Percentiles rank a stretch among this genome's conserved stretches.
These are phyloP conservation scores for Pelargonium nanum DNA, from an alignment of 345 rosid species.

Conservation along the genomic window DNA sequence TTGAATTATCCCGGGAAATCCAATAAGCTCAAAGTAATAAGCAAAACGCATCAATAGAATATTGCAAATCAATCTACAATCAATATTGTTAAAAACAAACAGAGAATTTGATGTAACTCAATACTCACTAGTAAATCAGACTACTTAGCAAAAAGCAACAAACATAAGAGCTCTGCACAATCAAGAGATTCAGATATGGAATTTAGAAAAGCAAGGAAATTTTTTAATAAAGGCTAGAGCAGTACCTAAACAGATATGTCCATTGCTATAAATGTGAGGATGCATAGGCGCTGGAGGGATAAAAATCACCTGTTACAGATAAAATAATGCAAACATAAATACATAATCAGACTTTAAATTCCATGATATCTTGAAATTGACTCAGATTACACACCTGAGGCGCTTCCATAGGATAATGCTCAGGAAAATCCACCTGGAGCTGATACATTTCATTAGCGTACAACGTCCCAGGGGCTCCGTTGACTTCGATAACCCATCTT, in stretches of 20 bases:
- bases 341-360: too few relatives aligned
- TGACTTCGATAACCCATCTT: slow-evolving; percentile 89
- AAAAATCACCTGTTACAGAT: slow-evolving; percentile 56
- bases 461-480: slow-evolving; percentile 81
- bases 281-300: slow-evolving; percentile 83
- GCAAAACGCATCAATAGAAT: background rate
- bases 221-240: background rate
- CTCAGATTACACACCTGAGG: slow-evolving; percentile 56
- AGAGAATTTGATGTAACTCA: background rate
- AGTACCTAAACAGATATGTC: slow-evolving; percentile 93
- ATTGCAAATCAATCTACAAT: background rate
- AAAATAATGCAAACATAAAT: background rate
- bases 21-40: background rate
- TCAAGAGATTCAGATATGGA: background rate
- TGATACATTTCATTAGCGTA: slow-evolving; percentile 80
- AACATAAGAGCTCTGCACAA: background rate
- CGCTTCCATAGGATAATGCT: slow-evolving; percentile 97
- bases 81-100: background rate
- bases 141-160: background rate
- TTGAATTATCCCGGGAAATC: too few relatives aligned
- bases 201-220: background rate
- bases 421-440: slow-evolving; percentile 98
- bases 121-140: background rate
- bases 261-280: slow-evolving; percentile 97
- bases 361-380: background rate